Base-by-base conservation (phyloP, 768 basidiomycete species). In the Mrakia gelida region DNA sequence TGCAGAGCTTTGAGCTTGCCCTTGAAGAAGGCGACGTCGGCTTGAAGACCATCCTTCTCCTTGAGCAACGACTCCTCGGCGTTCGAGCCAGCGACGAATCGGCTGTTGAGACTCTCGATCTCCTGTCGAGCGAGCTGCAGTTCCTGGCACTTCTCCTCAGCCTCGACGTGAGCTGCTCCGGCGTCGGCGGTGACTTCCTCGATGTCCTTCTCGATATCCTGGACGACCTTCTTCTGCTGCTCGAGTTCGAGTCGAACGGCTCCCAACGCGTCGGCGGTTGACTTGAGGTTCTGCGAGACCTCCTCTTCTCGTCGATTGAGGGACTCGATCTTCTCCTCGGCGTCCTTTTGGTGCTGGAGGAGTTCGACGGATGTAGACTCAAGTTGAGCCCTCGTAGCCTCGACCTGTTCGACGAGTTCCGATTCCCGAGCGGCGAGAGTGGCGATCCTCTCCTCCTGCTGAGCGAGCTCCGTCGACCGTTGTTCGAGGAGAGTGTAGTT, bases 381-480 rank as follows among this genome's bases (percentile, higher is more conserved):
- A n/a, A 72, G 71, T n/a, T 72, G 13, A 13, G 71, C 10, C 7
- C 16, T 18, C 21, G 49, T 18, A 1, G n/a, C 2, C 1, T 21
- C 45, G 30, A 49, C 45, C 10, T 72, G n/a, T 5, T 21, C 32
- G 49, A 49, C 43, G 45, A 56, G 23, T 30, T 72, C 34, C 4
- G 52, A n/a, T 21, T 38, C 41, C 7, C n/a, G 52, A 10, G 18
- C 30, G 70, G 61, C 43, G 38, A 77, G 76, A 16, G 54, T 13
- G 34, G 76, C 68, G 59, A 77, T 54, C 59, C 71, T 32, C 41
- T 77, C 70, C 13, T 71, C 71, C 15, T 32, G 52, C 34, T 54
- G 28, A 61, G 56, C 56, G 21, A 73, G 30, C 21, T 59, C 34
- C 26, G 26, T 41, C 67, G 67, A 16, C 67, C 26, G 38, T 41